These are phyloP conservation scores for Apiotrichum gamsii DNA, from an alignment of 1,284 basidiomycete species.

Conservation along the genomic window DNA sequence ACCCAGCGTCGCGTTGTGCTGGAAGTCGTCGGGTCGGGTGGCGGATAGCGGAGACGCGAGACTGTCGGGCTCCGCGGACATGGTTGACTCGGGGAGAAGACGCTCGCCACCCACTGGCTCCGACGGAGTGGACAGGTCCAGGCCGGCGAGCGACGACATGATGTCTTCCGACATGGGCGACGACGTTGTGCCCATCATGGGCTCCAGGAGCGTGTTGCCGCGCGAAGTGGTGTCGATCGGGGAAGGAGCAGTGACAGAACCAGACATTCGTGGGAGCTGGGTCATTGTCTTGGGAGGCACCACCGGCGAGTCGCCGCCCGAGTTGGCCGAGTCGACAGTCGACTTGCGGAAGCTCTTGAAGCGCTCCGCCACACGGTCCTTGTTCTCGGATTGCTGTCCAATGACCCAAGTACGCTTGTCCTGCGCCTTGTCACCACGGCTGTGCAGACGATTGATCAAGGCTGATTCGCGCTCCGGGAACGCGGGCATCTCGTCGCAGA, in stretches of 20 bases:
- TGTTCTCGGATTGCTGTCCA: conserved; percentile 84
- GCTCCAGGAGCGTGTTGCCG: conserved; percentile 11
- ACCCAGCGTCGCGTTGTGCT: conserved; percentile 35
- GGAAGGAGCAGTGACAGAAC: too few relatives aligned
- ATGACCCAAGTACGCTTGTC: conserved; percentile 95
- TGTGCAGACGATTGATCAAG: conserved; percentile 74
- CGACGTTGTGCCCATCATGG: conserved; percentile 40
- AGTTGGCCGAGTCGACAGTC: conserved; percentile 45
- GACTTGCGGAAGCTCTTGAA: conserved; percentile 49
- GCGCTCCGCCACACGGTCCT: conserved; percentile 61
- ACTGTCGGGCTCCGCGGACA: conserved; percentile 9
- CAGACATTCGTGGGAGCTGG: too few relatives aligned
- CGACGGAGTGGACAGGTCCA: conserved; percentile 57
- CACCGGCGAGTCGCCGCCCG: conserved; percentile 2
- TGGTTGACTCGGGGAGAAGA: conserved; percentile 1
- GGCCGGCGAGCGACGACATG: conserved; percentile 69
- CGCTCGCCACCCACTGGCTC: background rate
- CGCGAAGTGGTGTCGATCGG: background rate
- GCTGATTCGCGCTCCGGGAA: conserved; percentile 93
- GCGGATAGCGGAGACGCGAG: background rate
- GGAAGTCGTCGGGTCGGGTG: conserved; percentile 12
- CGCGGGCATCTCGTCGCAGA: conserved; percentile 98
- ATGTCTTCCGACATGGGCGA: conserved; percentile 53
- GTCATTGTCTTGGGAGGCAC: conserved; percentile 9
- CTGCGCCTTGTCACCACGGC: conserved; percentile 79